Percentiles rank a stretch among this genome's conserved stretches.
These are phyloP conservation scores for Trichosporon coremiiforme DNA, from an alignment of 1,284 basidiomycete species.

Conservation along the genomic window DNA sequence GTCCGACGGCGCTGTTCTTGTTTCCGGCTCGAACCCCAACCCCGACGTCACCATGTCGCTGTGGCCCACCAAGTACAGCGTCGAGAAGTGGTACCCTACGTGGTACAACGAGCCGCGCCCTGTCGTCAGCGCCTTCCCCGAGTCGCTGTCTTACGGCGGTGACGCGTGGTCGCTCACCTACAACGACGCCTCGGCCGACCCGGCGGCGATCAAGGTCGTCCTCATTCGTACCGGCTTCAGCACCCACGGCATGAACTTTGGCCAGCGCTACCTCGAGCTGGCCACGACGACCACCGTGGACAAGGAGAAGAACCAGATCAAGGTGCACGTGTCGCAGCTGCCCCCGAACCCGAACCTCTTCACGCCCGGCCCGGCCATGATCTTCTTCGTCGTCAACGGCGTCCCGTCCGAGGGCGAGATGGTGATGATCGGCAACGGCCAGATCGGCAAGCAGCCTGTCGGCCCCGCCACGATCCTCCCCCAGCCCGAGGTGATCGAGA, in stretches of 20 bases:
- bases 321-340: slow-evolving; percentile 75
- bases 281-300: slow-evolving; percentile 78
- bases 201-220: slow-evolving; percentile 66
- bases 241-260: slow-evolving; percentile 79
- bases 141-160: slow-evolving; percentile 69
- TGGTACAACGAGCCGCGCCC: slow-evolving; percentile 72
- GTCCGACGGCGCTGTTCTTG: slow-evolving; percentile 78
- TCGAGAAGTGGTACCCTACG: slow-evolving; percentile 55
- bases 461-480: slow-evolving; percentile 63
- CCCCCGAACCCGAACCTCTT: slow-evolving; percentile 82
- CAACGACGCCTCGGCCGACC: slow-evolving; percentile 62
- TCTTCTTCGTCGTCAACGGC: slow-evolving; percentile 78
- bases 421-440: slow-evolving; percentile 75
- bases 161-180: slow-evolving; percentile 71
- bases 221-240: slow-evolving; percentile 88
- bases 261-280: slow-evolving; percentile 65
- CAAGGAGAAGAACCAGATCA: slow-evolving; percentile 67
- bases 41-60: slow-evolving; percentile 63
- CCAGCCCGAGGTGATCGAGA: slow-evolving; percentile 32
- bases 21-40: slow-evolving; percentile 79
- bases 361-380: slow-evolving; percentile 78
- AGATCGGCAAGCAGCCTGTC: slow-evolving; percentile 69
- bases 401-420: slow-evolving; percentile 76
- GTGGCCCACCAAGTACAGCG: slow-evolving; percentile 54
- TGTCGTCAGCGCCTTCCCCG: slow-evolving; percentile 40